Base-by-base conservation (phyloP, 148 eudicot species). In the Fagopyrum esculentum region DNA sequence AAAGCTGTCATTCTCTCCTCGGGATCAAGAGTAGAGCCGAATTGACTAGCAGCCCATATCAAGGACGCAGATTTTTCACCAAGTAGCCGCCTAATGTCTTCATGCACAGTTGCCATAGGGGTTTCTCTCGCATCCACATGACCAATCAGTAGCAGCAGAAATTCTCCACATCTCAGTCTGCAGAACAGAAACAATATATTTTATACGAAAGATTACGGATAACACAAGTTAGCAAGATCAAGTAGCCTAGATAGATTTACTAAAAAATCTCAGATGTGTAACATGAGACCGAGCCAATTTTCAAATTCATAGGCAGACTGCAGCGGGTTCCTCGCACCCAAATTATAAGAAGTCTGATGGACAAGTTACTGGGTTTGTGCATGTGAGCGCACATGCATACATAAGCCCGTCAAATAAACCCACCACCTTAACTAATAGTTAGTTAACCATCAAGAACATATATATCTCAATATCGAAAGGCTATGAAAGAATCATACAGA, bases 1-100 rank as follows among this genome's bases (percentile, higher is more conserved):
- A 94, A 80, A 77, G 97, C 97, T 22, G 82, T 87, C 80, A 90
- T 69, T 77, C 97, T 87, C 80, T 95, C 90, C 48, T 95, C 96
- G 8, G 96, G 97, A 85, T 89, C 97, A 44, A 92, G 96, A 64
- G 99, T 92, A 51, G 96, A 90, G 61, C 96, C 99, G 69, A 95
- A 89, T 47, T 95, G 99, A 81, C 97, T 92, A 10, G 97, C 96
- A 16, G 97, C 99, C 97, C 99, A 95, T 77, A 92, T 89, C 76
- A 95, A 82, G 17, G 99, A 95, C 12, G 99, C 96, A 16, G 99
- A 85, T 77, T 92, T 95, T 79, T 95, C 99, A 40, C 97, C 98
- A 74, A 91, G 79, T 60, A 87, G 89, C 72, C 91, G 86, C 80
- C 88, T 87, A 74, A 89, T 80, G 75, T 91, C 97, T 6, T 89